Conservation (phyloP, 768 basidiomycete species). For the Suillus decipiens region DNA sequence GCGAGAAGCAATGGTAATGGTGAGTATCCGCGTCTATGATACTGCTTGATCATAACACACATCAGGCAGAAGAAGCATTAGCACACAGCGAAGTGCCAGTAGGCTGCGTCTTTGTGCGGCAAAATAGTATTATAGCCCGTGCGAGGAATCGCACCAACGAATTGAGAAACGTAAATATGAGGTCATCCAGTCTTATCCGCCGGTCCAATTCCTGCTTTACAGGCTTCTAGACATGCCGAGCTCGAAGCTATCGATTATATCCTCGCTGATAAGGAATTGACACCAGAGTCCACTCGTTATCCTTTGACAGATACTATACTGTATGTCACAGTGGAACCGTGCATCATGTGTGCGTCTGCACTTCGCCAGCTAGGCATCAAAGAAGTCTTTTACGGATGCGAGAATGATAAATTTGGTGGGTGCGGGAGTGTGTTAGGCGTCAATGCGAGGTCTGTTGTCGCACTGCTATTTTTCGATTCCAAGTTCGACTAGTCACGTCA, state of each 20-base stretch:
- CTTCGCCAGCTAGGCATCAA: slow-evolving; percentile 91
- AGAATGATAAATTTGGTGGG: slow-evolving; percentile 95
- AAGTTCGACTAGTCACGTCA: slow-evolving; percentile 29
- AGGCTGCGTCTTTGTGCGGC: slow-evolving; percentile 91
- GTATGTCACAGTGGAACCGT: slow-evolving; percentile 98
- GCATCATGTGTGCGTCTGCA: slow-evolving; percentile 98
- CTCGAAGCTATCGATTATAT: slow-evolving; percentile 94
- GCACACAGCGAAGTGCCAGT: slow-evolving; percentile 90
- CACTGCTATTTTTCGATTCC: slow-evolving; percentile 2
- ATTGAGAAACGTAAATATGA: slow-evolving; percentile 72
- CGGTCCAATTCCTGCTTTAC: slow-evolving; percentile 13
- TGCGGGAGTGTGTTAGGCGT: slow-evolving; percentile 94
- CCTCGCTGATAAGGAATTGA: slow-evolving; percentile 60
- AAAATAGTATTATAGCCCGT: slow-evolving; percentile 73
- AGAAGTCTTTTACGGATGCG: slow-evolving; percentile 90
- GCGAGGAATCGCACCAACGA: slow-evolving; percentile 96
- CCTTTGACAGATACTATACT: slow-evolving; percentile 80
- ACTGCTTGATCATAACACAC: slow-evolving; percentile 15
- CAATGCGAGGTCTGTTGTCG: slow-evolving; percentile 64
- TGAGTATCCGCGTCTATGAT: slow-evolving; percentile 28
- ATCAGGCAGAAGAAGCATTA: slow-evolving; percentile 80
- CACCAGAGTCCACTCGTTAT: slow-evolving; percentile 47
- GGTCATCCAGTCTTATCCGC: background rate
- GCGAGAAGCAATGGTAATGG: slow-evolving; percentile 83
- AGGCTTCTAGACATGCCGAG: slow-evolving; percentile 98